Percentiles rank a stretch among this genome's conserved stretches.
These are phyloP conservation scores for Lophiostoma macrostomum DNA, from an alignment of 495 filamentous ascomycete genomes.

Conservation along the genomic window DNA sequence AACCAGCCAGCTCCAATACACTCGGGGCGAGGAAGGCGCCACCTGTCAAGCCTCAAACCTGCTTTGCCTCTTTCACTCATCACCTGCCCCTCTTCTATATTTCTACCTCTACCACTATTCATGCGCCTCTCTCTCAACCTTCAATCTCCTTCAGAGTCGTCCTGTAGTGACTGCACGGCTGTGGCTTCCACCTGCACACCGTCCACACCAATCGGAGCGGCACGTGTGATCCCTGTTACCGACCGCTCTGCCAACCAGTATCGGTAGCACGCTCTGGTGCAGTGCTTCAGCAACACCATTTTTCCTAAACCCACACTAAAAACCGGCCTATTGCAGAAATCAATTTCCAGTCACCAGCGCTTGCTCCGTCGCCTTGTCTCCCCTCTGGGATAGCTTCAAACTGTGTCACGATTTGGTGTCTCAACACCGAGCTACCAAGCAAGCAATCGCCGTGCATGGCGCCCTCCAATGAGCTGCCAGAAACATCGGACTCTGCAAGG, in stretches of 20 bases:
- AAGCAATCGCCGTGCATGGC: conserved; percentile 11
- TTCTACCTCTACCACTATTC: too few species aligned
- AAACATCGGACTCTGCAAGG: conserved; percentile 9
- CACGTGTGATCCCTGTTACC: conserved; percentile 15
- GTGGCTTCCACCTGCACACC: background rate
- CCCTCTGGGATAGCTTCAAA: too few species aligned
- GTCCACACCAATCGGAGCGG: background rate
- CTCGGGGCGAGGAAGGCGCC: background rate
- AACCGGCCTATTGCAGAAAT: background rate
- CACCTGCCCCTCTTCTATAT: too few species aligned
- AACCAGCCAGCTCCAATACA: too few species aligned
- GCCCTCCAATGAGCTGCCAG: conserved; percentile 12
- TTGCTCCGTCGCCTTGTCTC: too few species aligned
- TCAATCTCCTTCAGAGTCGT: too few species aligned
- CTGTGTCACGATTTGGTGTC: too few species aligned
- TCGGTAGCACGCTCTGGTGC: background rate
- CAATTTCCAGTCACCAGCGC: too few species aligned
- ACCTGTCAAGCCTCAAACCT: background rate
- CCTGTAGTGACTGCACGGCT: too few species aligned
- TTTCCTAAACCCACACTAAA: background rate
- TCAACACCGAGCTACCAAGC: too few species aligned
- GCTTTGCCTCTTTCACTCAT: background rate
- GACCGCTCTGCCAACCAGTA: background rate
- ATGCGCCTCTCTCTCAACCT: too few species aligned
- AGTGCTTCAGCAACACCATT: background rate